These are phyloP conservation scores for Eimeria mitis DNA, from an alignment of 169 alveolate species.

Conservation along the genomic window DNA sequence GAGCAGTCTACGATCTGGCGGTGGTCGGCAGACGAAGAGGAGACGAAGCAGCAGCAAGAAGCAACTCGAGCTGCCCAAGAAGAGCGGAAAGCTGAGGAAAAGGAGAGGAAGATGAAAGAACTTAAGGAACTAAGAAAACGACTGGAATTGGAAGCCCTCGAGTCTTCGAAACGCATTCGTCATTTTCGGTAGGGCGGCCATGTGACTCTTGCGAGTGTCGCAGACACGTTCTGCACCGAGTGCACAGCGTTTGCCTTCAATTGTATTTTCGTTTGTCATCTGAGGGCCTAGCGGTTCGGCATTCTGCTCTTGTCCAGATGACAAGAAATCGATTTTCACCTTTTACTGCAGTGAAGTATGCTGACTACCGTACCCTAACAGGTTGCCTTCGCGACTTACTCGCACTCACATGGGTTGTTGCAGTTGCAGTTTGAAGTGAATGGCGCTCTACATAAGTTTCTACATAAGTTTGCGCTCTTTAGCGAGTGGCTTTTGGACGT, in stretches of 20 bases:
- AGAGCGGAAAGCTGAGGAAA: slow-evolving; percentile 29
- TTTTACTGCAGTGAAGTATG: background rate
- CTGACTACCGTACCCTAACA: background rate
- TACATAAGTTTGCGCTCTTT: background rate
- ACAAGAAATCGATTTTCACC: background rate
- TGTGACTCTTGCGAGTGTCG: background rate
- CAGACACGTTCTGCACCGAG: background rate
- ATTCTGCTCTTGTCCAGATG: background rate
- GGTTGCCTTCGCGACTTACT: background rate
- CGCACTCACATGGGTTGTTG: no score
- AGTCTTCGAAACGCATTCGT: slow-evolving; percentile 13
- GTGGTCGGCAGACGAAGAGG: slow-evolving; percentile 52
- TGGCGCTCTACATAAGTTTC: background rate
- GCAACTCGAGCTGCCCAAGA: background rate
- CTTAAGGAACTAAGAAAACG: background rate
- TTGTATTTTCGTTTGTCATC: background rate
- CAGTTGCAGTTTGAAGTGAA: background rate
- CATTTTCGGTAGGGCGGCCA: background rate
- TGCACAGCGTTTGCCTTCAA: background rate
- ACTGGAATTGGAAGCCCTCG: slow-evolving; percentile 59
- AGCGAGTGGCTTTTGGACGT: background rate
- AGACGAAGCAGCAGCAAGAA: slow-evolving; percentile 16
- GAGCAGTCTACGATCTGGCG: slow-evolving; percentile 46
- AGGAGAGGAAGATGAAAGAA: background rate
- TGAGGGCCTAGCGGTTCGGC: background rate